A percentile compares a stretch with the other conserved stretches of the same genome.
These are phyloP conservation scores for Boletus fagicola DNA, from an alignment of 768 basidiomycete species.

Conservation along the genomic window DNA sequence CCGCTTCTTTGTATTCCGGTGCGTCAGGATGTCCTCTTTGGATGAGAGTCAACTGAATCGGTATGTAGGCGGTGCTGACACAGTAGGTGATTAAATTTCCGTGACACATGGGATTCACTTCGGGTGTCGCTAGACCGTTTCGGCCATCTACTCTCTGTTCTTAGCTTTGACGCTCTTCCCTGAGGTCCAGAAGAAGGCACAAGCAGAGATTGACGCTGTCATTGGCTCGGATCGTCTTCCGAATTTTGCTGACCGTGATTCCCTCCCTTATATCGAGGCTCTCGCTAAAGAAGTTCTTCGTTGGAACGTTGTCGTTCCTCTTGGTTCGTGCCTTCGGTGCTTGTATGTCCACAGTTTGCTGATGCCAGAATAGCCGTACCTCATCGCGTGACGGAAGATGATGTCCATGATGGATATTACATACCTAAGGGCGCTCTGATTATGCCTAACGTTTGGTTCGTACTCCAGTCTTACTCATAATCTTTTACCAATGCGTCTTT, in stretches of 20 bases:
- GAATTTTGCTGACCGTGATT: conserved; percentile 53
- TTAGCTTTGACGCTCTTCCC: conserved; percentile 60
- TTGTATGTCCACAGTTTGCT: conserved; percentile 12
- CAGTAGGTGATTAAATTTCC: conserved; percentile 24
- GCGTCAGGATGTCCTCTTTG: conserved; percentile 13
- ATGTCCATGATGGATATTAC: conserved; percentile 58
- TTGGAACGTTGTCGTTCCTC: conserved; percentile 40
- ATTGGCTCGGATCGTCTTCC: conserved; percentile 61
- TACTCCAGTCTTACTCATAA: conserved; percentile 3
- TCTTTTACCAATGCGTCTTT: background rate
- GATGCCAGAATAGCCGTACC: conserved; percentile 36
- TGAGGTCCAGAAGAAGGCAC: conserved; percentile 55
- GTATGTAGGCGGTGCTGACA: conserved; percentile 46
- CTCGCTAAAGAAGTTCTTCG: conserved; percentile 56
- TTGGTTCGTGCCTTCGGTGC: conserved; percentile 36
- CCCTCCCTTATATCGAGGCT: conserved; percentile 60
- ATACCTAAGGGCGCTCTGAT: conserved; percentile 48
- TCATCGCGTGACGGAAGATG: conserved; percentile 58
- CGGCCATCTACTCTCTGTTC: conserved; percentile 59
- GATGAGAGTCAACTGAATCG: conserved; percentile 1
- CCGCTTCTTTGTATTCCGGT: conserved; percentile 33
- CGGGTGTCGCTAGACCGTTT: conserved; percentile 50
- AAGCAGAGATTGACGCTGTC: conserved; percentile 59
- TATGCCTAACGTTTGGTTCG: conserved; percentile 25
- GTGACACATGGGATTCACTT: conserved; percentile 2